Conservation (phyloP, 2,329 filamentous ascomycete species). For the Penicillium fuscoglaucum region DNA sequence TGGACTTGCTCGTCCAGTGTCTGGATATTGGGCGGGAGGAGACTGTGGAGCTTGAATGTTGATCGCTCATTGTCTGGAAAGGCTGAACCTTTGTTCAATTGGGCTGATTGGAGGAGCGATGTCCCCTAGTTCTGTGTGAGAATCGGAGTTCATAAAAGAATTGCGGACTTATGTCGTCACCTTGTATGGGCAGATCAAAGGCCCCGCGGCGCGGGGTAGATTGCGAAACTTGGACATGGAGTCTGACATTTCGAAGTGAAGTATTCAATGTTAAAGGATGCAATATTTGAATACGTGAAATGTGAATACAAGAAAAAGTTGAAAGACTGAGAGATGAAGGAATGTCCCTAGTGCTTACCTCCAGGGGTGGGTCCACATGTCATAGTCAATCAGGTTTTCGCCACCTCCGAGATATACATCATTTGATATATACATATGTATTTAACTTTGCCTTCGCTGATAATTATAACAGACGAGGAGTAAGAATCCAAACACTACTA, state of each 20-base stretch:
- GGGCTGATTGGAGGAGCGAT: slow-evolving; percentile 61
- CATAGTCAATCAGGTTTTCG: neutral
- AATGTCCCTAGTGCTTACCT: neutral
- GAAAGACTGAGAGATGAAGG: neutral
- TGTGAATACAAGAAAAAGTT: neutral
- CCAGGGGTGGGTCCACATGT: neutral
- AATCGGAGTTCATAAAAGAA: slow-evolving; percentile 30
- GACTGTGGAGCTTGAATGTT: slow-evolving; percentile 68
- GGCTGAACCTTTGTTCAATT: slow-evolving; percentile 81
- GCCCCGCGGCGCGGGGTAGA: slow-evolving; percentile 2
- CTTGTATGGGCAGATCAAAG: slow-evolving; percentile 5
- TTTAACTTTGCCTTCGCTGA: no score
- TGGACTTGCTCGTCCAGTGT: slow-evolving; percentile 73
- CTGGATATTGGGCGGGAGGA: slow-evolving; percentile 71
- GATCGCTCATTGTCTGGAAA: slow-evolving; percentile 69
- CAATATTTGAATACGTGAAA: neutral
- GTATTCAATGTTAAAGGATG: neutral
- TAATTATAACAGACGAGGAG: no score
- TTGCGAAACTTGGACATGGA: slow-evolving; percentile 9
- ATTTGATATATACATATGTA: no score
- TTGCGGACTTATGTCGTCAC: neutral
- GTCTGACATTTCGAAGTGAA: neutral
- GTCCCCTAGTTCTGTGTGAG: slow-evolving; percentile 30
- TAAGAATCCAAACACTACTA: neutral
- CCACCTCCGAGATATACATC: neutral